Percentiles rank a stretch among this genome's conserved stretches.
Conservation (phyloP, 495 filamentous ascomycete genomes). For the Penicillium fimorum region DNA sequence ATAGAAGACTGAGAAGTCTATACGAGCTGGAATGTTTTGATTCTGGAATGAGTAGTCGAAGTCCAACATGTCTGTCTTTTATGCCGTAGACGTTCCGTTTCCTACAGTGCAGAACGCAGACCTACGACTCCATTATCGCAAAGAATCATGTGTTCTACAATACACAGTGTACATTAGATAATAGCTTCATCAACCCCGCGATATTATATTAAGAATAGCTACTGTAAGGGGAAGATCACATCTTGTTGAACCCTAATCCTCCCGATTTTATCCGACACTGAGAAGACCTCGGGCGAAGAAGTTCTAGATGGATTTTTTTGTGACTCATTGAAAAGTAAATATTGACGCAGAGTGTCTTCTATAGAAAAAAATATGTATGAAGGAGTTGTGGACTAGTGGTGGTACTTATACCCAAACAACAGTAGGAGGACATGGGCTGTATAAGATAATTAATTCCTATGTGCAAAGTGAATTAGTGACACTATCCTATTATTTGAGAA, state of each 20-base stretch:
- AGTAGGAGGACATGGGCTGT: neutral
- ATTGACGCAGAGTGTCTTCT: neutral
- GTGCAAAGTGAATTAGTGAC: too few species aligned
- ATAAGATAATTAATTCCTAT: neutral
- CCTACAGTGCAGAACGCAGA: slow-evolving; percentile 20
- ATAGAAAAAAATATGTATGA: neutral
- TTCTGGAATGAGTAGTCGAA: neutral
- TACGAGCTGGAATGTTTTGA: neutral
- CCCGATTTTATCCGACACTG: slow-evolving; percentile 16
- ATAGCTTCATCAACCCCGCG: slow-evolving; percentile 4
- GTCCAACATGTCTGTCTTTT: neutral
- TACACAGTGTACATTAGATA: slow-evolving; percentile 19
- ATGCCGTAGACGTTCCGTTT: slow-evolving; percentile 7
- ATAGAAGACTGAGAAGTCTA: neutral
- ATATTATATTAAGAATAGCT: neutral
- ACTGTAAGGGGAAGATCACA: neutral
- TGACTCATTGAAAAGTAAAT: neutral
- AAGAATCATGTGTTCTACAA: slow-evolving; percentile 11
- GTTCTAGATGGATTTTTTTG: neutral
- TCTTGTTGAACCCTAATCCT: slow-evolving; percentile 7
- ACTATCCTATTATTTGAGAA: neutral
- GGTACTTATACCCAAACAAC: too few species aligned
- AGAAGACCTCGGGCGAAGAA: neutral
- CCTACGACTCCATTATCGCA: slow-evolving; percentile 8
- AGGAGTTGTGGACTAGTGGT: neutral